These are phyloP conservation scores for Litsea cubeba DNA, from an alignment of 164 flowering plant genomes.

Conservation along the genomic window DNA sequence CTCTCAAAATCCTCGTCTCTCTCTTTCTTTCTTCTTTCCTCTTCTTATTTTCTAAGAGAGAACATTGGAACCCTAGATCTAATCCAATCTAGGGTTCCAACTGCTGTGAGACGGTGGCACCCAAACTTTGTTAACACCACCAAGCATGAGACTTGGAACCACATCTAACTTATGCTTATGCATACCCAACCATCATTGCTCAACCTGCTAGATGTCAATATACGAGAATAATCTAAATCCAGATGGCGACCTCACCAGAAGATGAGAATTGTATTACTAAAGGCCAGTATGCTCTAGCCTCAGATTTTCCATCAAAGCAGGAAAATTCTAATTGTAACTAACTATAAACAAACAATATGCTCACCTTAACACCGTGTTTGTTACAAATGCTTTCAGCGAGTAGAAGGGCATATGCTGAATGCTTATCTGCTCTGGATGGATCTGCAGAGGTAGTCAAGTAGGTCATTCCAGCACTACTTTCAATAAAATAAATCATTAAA, in stretches of 20 bases:
- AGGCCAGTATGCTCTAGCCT: too few relatives aligned
- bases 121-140: neutral
- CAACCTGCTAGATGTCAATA: neutral
- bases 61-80: too few relatives aligned
- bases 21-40: too few relatives aligned
- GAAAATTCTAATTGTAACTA: neutral
- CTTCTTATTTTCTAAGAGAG: too few relatives aligned
- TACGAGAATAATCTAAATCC: neutral
- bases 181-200: neutral
- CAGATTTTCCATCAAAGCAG: neutral
- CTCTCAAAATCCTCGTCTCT: too few relatives aligned
- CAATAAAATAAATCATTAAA: neutral
- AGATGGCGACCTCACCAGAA: neutral
- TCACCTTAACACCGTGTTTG: slow-evolving; percentile 75
- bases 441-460: slow-evolving; percentile 37
- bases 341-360: neutral
- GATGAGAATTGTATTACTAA: too few relatives aligned
- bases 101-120: neutral
- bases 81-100: too few relatives aligned
- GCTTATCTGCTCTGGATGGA: slow-evolving; percentile 86
- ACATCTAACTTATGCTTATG: neutral
- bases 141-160: neutral
- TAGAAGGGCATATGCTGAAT: slow-evolving; percentile 79
- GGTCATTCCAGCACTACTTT: neutral
- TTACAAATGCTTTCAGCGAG: slow-evolving; percentile 86